Evolutionary conservation across 225 moss, liverwort and hornwort genomes (phyloP).

Genomic region (Climacium dendroides): DNA sequence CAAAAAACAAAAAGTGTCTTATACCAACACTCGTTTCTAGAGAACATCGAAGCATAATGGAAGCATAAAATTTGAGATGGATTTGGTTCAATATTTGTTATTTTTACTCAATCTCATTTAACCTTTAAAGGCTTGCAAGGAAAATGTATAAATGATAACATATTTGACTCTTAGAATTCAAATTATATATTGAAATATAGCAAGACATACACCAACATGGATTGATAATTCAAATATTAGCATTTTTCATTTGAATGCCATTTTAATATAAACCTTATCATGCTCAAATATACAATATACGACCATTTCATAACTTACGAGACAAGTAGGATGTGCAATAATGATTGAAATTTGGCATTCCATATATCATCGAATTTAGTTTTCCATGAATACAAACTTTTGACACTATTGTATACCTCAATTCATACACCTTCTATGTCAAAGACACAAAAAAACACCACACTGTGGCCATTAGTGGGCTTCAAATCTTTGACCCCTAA

Average conservation of each 20-base stretch:
- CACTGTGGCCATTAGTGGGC: fast-evolving
- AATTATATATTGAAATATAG: neutral
- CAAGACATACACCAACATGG: neutral
- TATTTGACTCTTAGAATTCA: neutral
- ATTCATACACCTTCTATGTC: neutral
- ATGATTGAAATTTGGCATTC: neutral
- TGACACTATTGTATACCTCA: fast-evolving
- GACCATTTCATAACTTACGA: neutral
- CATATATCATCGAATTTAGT: fast-evolving
- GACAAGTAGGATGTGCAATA: neutral
- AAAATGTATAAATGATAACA: no score
- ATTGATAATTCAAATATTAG: neutral
- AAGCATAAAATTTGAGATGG: neutral
- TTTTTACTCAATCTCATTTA: neutral
- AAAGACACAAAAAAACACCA: neutral
- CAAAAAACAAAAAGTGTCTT: no score
- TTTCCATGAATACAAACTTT: neutral
- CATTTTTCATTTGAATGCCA: neutral
- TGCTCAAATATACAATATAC: neutral
- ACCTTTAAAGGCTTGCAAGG: no score
- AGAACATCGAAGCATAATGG: no score
- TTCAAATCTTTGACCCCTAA: fast-evolving
- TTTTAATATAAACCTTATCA: neutral
- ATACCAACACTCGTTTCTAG: no score
- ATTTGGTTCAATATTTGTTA: neutral